Conservation (phyloP, 1,284 basidiomycete genomes). For the Vanrija pseudolonga region DNA sequence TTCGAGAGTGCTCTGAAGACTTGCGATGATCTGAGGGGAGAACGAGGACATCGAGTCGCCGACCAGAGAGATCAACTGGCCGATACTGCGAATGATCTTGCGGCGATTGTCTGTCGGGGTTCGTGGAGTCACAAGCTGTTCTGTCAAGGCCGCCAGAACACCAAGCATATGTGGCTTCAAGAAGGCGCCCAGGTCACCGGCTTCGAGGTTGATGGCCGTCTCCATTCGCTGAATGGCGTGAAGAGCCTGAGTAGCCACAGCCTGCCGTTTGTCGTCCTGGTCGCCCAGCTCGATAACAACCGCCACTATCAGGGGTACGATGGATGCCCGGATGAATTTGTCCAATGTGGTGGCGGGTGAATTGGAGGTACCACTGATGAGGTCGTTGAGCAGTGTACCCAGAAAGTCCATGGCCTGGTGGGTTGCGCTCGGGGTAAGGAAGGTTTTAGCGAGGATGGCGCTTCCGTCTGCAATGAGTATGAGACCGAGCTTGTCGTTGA, state of each 20-base stretch:
- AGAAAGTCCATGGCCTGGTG: slow-evolving; percentile 59
- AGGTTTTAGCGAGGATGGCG: slow-evolving; percentile 67
- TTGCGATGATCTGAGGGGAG: slow-evolving; percentile 90
- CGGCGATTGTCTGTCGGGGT: slow-evolving; percentile 63
- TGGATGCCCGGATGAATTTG: slow-evolving; percentile 57
- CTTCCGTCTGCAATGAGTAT: slow-evolving; percentile 63
- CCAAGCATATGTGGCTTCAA: slow-evolving; percentile 74
- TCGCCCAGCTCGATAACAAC: slow-evolving; percentile 74
- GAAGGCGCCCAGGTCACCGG: slow-evolving; percentile 56
- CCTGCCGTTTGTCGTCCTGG: slow-evolving; percentile 56
- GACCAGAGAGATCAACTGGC: slow-evolving; percentile 66
- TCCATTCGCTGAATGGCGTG: slow-evolving; percentile 61
- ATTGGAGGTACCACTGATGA: slow-evolving; percentile 13
- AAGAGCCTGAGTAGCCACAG: slow-evolving; percentile 53
- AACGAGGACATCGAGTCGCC: slow-evolving; percentile 68
- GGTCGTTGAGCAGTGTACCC: slow-evolving; percentile 51
- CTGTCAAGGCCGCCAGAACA: slow-evolving; percentile 73
- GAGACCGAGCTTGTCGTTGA: slow-evolving; percentile 54
- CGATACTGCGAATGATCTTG: slow-evolving; percentile 74
- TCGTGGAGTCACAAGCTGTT: slow-evolving; percentile 71
- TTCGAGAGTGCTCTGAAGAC: slow-evolving; percentile 81
- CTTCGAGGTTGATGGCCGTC: slow-evolving; percentile 15
- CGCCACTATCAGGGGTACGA: slow-evolving; percentile 65
- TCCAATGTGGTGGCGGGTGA: background rate
- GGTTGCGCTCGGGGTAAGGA: slow-evolving; percentile 53